Conservation (phyloP, 306 rosid genomes). For the Biancaea sappan region DNA sequence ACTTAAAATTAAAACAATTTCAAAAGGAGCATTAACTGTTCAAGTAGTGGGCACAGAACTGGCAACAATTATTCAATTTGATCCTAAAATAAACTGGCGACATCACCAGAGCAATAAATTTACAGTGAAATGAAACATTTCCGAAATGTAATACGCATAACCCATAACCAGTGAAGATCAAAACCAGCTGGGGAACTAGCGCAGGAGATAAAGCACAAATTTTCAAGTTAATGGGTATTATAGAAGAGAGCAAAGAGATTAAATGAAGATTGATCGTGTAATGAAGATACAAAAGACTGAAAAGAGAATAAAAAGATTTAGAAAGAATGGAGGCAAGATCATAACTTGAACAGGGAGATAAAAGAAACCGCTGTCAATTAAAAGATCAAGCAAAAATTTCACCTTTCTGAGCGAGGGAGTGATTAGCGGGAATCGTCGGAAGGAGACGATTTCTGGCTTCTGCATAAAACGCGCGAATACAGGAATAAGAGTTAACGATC, state of each 20-base stretch:
- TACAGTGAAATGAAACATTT: constrained; percentile 4
- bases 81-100: background rate
- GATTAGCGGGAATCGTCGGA: constrained; percentile 22
- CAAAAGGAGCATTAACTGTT: background rate
- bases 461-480: background rate
- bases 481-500: constrained; percentile 14
- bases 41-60: background rate
- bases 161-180: background rate
- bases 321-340: background rate
- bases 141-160: constrained; percentile 6
- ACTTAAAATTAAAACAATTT: background rate
- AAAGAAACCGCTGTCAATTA: background rate
- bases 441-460: background rate
- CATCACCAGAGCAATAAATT: background rate
- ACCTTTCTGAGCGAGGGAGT: constrained; percentile 14
- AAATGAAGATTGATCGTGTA: background rate
- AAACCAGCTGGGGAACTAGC: background rate
- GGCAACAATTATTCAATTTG: background rate
- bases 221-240: background rate
- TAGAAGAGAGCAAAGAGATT: background rate
- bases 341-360: background rate
- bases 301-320: background rate
- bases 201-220: background rate
- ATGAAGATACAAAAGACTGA: background rate
- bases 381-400: constrained; percentile 13